These are phyloP conservation scores for Bonia amplexicaulis DNA, from an alignment of 176 grass and related monocot species.

Conservation along the genomic window DNA sequence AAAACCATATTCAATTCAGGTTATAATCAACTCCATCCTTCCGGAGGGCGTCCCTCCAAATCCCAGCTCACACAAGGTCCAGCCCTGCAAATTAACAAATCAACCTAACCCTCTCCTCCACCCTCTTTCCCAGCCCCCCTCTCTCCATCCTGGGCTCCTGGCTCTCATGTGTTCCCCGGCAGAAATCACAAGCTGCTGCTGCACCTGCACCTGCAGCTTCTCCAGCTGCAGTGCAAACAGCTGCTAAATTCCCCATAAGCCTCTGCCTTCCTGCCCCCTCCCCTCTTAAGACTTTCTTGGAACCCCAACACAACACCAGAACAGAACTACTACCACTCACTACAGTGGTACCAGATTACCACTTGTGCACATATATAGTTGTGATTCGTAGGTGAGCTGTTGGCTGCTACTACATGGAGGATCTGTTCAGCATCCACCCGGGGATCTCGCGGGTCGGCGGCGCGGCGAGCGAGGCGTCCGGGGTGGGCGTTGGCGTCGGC, in stretches of 20 bases:
- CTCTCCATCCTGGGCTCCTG: not conserved
- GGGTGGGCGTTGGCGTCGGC: not conserved
- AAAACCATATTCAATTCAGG: too few species aligned
- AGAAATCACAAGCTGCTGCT: slow-evolving; percentile 30
- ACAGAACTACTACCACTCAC: slow-evolving; percentile 33
- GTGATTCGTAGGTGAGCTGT: slow-evolving; percentile 23
- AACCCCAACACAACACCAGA: slow-evolving; percentile 10
- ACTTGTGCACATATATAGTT: slow-evolving; percentile 10
- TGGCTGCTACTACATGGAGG: slow-evolving; percentile 51
- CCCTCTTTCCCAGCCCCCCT: not conserved
- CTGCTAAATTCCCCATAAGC: slow-evolving; percentile 43
- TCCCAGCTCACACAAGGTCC: too few species aligned
- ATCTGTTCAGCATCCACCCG: slow-evolving; percentile 93
- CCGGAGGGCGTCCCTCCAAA: too few species aligned
- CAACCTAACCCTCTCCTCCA: not conserved
- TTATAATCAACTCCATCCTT: too few species aligned
- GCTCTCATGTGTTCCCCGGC: slow-evolving; percentile 18
- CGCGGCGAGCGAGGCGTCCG: slow-evolving; percentile 20
- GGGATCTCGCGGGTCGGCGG: slow-evolving; percentile 48
- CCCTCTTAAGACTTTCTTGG: slow-evolving; percentile 14
- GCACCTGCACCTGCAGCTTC: not conserved
- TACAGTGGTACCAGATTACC: slow-evolving; percentile 31
- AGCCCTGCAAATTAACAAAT: too few species aligned
- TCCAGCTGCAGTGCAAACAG: slow-evolving; percentile 44
- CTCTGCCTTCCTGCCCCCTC: slow-evolving; percentile 8